Conservation (phyloP, 345 rosid species). For the Lepidium sativum region DNA sequence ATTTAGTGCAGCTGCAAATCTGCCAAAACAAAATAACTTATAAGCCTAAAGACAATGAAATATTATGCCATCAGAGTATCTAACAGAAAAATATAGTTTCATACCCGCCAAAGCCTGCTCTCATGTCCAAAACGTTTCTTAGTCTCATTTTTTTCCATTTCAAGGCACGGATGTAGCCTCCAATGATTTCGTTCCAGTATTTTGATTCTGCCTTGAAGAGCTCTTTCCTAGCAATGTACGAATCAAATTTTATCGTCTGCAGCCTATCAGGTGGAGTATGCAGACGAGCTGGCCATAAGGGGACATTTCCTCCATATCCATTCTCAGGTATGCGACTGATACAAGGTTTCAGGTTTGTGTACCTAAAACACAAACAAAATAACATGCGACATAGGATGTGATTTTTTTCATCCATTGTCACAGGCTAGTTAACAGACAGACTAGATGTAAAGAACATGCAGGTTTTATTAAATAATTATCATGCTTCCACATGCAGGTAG, state of each 20-base stretch:
- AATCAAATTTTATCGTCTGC: constrained; percentile 72
- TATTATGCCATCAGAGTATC: not conserved
- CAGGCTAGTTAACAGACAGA: not conserved
- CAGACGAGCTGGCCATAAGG: constrained; percentile 81
- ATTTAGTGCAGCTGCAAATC: constrained; percentile 89
- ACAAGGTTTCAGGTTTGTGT: constrained; percentile 77
- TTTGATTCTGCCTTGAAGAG: constrained; percentile 80
- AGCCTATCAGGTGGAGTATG: constrained; percentile 88
- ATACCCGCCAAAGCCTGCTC: constrained; percentile 97
- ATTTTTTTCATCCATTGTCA: not conserved
- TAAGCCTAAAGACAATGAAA: not conserved
- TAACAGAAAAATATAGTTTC: not conserved
- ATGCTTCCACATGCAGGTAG: constrained; percentile 10
- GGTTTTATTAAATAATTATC: not conserved
- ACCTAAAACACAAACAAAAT: constrained; percentile 39
- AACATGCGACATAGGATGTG: not conserved
- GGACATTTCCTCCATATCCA: constrained; percentile 69
- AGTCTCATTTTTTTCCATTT: constrained; percentile 70
- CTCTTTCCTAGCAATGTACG: constrained; percentile 85
- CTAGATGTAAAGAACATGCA: not conserved
- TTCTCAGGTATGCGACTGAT: constrained; percentile 76
- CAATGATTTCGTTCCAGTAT: constrained; percentile 75
- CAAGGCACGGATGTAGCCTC: constrained; percentile 57
- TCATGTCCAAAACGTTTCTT: constrained; percentile 95
- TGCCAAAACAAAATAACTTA: constrained; percentile 30